Evolutionary conservation across 2,329 filamentous ascomycete species (phyloP).

Genomic region (Trichoderma sp.): DNA sequence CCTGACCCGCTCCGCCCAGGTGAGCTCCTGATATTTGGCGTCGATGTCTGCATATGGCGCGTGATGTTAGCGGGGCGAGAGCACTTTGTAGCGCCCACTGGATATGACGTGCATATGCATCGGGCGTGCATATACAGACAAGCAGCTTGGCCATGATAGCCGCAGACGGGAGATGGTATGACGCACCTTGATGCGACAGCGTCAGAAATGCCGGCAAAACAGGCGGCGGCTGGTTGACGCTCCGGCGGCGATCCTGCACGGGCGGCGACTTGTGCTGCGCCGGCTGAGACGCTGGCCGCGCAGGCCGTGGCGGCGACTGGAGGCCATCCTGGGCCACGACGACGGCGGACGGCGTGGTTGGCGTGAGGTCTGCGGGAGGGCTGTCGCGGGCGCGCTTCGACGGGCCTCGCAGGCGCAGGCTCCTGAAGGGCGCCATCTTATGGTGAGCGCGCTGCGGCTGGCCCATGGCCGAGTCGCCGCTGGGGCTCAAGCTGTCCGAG

Average conservation of each 20-base stretch:
- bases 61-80: slow-evolving; percentile 25
- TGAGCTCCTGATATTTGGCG: slow-evolving; percentile 55
- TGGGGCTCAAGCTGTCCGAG: slow-evolving; percentile 34
- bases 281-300: slow-evolving; percentile 7
- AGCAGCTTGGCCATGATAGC: background rate
- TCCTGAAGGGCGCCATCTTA: slow-evolving; percentile 48
- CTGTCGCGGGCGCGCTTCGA: slow-evolving; percentile 51
- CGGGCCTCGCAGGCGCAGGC: slow-evolving; percentile 49
- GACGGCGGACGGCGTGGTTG: slow-evolving; percentile 37
- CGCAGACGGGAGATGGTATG: slow-evolving; percentile 1
- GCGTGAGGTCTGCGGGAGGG: slow-evolving; percentile 42
- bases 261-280: slow-evolving; percentile 18
- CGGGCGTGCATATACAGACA: background rate
- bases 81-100: slow-evolving; percentile 6
- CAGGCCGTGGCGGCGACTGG: slow-evolving; percentile 21
- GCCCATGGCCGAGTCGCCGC: slow-evolving; percentile 34
- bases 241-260: slow-evolving; percentile 25
- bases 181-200: slow-evolving; percentile 44
- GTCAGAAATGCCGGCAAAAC: slow-evolving; percentile 47
- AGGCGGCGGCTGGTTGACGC: slow-evolving; percentile 31
- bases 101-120: slow-evolving; percentile 24
- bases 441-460: slow-evolving; percentile 31
- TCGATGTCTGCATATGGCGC: slow-evolving; percentile 47
- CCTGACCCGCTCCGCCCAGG: slow-evolving; percentile 56
- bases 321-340: slow-evolving; percentile 45